phyloP scores from a whole-genome alignment of 2,329 filamentous ascomycete genomes.

The Fusarium subtropicale region DNA sequence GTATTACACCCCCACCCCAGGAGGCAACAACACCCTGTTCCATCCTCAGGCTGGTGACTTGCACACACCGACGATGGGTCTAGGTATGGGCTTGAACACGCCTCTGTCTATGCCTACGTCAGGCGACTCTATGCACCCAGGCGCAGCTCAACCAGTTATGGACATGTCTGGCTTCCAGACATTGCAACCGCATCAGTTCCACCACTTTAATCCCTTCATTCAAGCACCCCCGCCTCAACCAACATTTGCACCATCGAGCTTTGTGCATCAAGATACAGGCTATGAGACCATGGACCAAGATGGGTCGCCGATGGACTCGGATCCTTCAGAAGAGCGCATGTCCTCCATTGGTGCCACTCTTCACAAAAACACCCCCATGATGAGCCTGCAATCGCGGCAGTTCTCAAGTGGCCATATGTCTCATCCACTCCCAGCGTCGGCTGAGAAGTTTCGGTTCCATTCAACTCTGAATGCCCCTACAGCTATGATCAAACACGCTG shows the following conservation, averaged over 20 bases:
- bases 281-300: constrained; percentile 86
- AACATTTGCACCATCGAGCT: constrained; percentile 80
- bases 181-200: constrained; percentile 69
- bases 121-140: constrained; percentile 71
- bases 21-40: constrained; percentile 82
- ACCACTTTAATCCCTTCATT: constrained; percentile 78
- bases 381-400: constrained; percentile 66
- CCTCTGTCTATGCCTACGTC: constrained; percentile 83
- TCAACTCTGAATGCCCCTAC: constrained; percentile 93
- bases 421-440: constrained; percentile 62
- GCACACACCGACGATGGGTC: constrained; percentile 80
- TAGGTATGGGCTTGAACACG: constrained; percentile 82
- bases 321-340: constrained; percentile 63
- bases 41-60: constrained; percentile 87
- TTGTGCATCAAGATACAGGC: constrained; percentile 81
- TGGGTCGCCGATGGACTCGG: constrained; percentile 72
- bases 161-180: constrained; percentile 77
- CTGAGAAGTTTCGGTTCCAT: constrained; percentile 87
- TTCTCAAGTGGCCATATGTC: constrained; percentile 60
- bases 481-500: constrained; percentile 90
- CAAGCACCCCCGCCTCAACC: constrained; percentile 67
- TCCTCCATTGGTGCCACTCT: constrained; percentile 70
- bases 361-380: constrained; percentile 69
- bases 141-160: constrained; percentile 62
- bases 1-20: constrained; percentile 90